These are phyloP conservation scores for Ceraceosorus guamensis DNA, from an alignment of 1,284 basidiomycete species.

Conservation along the genomic window DNA sequence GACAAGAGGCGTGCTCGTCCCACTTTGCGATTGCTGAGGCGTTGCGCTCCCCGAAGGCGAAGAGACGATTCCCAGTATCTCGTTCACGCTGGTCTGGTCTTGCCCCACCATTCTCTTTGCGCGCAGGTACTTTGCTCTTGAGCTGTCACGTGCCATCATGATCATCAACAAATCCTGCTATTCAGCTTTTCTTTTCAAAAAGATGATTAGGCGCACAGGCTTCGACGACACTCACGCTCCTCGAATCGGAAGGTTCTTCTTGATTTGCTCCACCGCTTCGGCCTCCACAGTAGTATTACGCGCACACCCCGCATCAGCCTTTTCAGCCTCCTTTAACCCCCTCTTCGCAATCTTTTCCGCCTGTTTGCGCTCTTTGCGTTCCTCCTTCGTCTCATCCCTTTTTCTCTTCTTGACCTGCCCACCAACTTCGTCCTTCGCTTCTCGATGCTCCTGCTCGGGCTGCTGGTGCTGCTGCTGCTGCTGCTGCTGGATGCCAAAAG, in stretches of 20 bases:
- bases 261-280: too few relatives aligned
- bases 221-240: slow-evolving; percentile 14
- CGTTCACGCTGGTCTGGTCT: slow-evolving; percentile 36
- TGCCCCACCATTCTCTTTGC: slow-evolving; percentile 40
- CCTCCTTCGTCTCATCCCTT: slow-evolving; percentile 15
- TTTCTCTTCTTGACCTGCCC: slow-evolving; percentile 17
- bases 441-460: slow-evolving; percentile 8
- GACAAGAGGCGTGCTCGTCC: slow-evolving; percentile 9
- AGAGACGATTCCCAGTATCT: slow-evolving; percentile 42
- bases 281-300: too few relatives aligned
- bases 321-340: too few relatives aligned
- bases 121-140: slow-evolving; percentile 40
- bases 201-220: too few relatives aligned
- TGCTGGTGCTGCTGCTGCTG: slow-evolving; percentile 12
- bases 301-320: too few relatives aligned
- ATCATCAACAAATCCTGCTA: too few relatives aligned
- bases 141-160: slow-evolving; percentile 1
- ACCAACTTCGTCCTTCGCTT: slow-evolving; percentile 14
- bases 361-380: slow-evolving; percentile 15
- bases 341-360: slow-evolving; percentile 8
- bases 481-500: slow-evolving; percentile 11
- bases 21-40: too few relatives aligned
- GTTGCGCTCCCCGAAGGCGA: slow-evolving; percentile 14
- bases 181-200: too few relatives aligned
- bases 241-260: slow-evolving; percentile 8